Percentiles rank a stretch among this genome's conserved stretches.
phyloP scores from a whole-genome alignment of 192 early-diverging fungal genomes.

The Backusella psychrophila region DNA sequence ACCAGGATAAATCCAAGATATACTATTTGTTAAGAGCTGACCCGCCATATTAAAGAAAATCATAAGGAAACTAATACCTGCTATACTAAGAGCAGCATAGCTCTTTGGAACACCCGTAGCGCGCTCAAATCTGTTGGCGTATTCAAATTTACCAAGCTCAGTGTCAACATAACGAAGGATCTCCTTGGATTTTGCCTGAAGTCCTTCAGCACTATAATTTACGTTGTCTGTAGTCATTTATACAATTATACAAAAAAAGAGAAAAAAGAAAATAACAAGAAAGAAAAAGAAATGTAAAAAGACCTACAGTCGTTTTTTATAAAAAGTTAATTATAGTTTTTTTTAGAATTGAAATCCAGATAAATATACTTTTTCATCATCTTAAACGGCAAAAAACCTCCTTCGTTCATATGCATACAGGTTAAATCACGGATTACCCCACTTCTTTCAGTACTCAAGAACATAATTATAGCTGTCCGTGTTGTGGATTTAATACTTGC shows the following conservation, averaged over 20 bases:
- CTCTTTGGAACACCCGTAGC: slow-evolving; percentile 83
- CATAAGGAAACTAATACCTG: slow-evolving; percentile 60
- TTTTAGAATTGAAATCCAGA: not conserved
- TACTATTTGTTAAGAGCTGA: slow-evolving; percentile 66
- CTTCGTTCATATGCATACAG: not conserved
- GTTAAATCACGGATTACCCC: not conserved
- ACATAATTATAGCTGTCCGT: not conserved
- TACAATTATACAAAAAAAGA: slow-evolving; percentile 3
- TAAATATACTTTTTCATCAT: not conserved
- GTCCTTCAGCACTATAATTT: slow-evolving; percentile 17
- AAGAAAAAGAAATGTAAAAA: not conserved
- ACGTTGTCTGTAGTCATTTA: slow-evolving; percentile 25
- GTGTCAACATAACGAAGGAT: slow-evolving; percentile 53
- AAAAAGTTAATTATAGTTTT: slow-evolving; percentile 2
- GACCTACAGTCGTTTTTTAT: not conserved
- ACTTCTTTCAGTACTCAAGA: not conserved
- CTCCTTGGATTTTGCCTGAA: slow-evolving; percentile 19
- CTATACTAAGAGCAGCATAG: slow-evolving; percentile 68
- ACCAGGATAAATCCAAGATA: slow-evolving; percentile 31
- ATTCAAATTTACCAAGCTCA: slow-evolving; percentile 67
- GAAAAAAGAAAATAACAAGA: slow-evolving; percentile 1
- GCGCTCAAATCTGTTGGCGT: slow-evolving; percentile 66
- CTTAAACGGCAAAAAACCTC: not conserved
- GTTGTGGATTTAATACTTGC: not conserved
- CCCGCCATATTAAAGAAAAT: slow-evolving; percentile 90